These are phyloP conservation scores for Verticillium longisporum DNA, from an alignment of 2,329 filamentous ascomycete genomes.

Conservation along the genomic window DNA sequence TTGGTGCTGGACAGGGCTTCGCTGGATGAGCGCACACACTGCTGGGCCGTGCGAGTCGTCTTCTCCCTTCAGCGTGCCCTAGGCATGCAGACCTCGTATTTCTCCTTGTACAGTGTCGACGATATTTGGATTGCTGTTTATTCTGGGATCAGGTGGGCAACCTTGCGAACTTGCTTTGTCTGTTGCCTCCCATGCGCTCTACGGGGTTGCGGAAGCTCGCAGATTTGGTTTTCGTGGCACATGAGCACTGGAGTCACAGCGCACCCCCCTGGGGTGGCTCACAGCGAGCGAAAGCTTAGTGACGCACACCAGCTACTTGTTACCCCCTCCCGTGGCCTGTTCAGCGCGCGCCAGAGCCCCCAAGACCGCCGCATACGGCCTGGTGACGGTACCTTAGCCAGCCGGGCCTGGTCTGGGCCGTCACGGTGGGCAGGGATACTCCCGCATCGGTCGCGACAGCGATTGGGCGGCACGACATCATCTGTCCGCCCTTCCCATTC, in stretches of 20 bases:
- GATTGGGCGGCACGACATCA: slow-evolving; percentile 9
- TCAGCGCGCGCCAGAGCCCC: not conserved
- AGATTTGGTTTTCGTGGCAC: not conserved
- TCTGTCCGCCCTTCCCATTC: slow-evolving; percentile 11
- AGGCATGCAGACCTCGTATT: not conserved
- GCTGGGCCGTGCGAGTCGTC: not conserved
- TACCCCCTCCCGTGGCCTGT: not conserved
- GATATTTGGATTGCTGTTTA: not conserved
- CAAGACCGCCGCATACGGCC: not conserved
- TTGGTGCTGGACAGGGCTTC: not conserved
- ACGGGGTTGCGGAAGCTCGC: not conserved
- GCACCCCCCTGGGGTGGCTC: not conserved
- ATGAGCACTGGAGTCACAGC: not conserved
- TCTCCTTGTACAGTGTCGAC: not conserved
- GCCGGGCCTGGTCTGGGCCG: not conserved
- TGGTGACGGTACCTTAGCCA: not conserved
- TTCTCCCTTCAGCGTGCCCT: too few species aligned
- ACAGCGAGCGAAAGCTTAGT: not conserved
- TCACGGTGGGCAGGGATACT: not conserved
- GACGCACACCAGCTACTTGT: not conserved
- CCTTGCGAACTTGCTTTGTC: not conserved
- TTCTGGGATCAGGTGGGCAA: not conserved
- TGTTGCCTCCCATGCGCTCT: not conserved
- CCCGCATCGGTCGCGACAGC: not conserved
- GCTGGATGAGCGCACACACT: not conserved